Base-by-base conservation (phyloP, 73 alveolate species). In the Stentor coeruleus region DNA sequence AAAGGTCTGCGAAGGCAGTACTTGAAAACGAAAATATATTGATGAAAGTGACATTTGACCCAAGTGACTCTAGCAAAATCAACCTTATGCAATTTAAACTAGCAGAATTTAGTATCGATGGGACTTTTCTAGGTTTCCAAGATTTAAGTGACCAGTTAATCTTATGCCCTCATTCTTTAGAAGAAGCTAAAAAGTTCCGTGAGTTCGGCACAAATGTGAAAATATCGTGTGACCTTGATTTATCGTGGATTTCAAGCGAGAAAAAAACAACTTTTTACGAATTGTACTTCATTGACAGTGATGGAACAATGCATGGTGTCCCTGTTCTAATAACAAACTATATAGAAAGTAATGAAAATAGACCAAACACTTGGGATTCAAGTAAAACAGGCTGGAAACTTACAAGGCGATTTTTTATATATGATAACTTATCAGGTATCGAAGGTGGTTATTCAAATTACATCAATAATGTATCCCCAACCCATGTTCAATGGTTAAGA, bases 31-130 rank as follows among this genome's bases (percentile, higher is more conserved):
- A 31, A 26, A 38, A 15, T n/a, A n/a, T 38, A 75, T 14, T 37
- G 15, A 75, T 38, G 66, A 75, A 75, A 35, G 83, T 75, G 35
- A 75, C 83, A 37, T 75, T 75, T 38, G 83, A 75, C 3, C 58
- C 83, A 2, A 0, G 3, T 75, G 83, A 75, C 58, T 1, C 0
- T 2, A 1, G 0, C 6, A 75, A 40, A 38, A 1, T 75, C 15
- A 37, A 75, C 38, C 26, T 14, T 1, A 15, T 75, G 41, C 39
- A 75, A 38, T 75, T 39, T 38, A 14, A 36, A 14, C 38, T 75
- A 20, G 83, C 83, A 15, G 58, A 37, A 33, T 75, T 75, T 33
- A 38, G 6, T 20, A 15, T 75, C 1, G 39, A 37, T n/a, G 83
- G 83, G 0, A 40, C 59, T 14, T 75, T 75, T 40, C 20, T 75